Base-by-base conservation (phyloP, 441 rosid species). In the Adansonia gregorii region DNA sequence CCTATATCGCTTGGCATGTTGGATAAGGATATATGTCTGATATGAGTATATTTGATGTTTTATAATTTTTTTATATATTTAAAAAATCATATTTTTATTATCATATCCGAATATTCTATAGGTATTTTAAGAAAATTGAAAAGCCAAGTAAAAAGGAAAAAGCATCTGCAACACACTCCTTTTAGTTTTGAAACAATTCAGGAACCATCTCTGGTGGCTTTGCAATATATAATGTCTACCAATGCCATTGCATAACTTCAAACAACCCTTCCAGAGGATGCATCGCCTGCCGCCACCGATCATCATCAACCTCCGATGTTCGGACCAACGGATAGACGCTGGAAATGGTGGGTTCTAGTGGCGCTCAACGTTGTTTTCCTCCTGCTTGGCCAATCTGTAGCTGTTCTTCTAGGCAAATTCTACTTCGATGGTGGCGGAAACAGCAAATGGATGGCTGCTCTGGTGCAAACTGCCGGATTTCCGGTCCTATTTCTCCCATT, bases 301-400 rank as follows among this genome's bases (percentile, higher is more conserved):
- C 77, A 48, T 9, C 69, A 2, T 74, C 35, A 31, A 31, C 35
- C 35, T 31, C 46, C 56, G 12, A 2, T 58, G n/a, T 41, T 73
- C 22, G 20, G n/a, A 12, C 76, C 52, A 31, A 31, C 35, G 1
- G 12, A 49, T 14, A 41, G 58, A 20, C 67, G 41, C 35, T 58
- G 56, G 70, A 75, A 75, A 27, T 65, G 64, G 78, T 65, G 72
- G 72, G 35, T 63, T 75, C 11, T 75, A 12, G 72, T 75, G 39
- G 22, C n/a, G 6, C 39, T 75, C 39, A 75, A 65, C 51, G 22
- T 75, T 20, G 48, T 11, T 3, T 31, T 75, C 7, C 63, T 75
- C 12, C 43, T 75, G n/a, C 9, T 52, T 1, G 78, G 78, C 35
- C 78, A 75, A 63, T 64, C 72, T 12, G 63, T 19, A 2, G 78